A percentile compares a stretch with the other conserved stretches of the same genome.
Conservation (phyloP, 192 early-diverging fungal genomes). For the Mortierella claussenii region DNA sequence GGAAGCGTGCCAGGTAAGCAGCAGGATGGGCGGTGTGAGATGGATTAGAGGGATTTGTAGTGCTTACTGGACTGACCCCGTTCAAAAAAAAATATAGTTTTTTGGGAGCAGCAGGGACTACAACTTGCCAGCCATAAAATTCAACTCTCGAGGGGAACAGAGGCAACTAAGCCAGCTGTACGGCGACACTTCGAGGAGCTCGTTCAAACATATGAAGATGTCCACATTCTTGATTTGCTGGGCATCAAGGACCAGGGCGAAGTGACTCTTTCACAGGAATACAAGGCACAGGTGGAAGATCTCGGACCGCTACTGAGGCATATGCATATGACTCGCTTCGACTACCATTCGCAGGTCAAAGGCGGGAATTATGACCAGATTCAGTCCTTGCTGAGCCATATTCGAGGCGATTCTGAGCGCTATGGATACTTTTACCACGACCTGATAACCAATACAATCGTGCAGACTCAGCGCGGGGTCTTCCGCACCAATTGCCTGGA, state of each 20-base stretch:
- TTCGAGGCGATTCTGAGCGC: slow-evolving; percentile 62
- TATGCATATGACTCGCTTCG: slow-evolving; percentile 79
- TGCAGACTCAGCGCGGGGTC: slow-evolving; percentile 82
- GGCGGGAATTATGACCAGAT: slow-evolving; percentile 84
- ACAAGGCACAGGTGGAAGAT: slow-evolving; percentile 60
- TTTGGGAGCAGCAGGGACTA: slow-evolving; percentile 96
- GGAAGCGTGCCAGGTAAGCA: slow-evolving; percentile 80
- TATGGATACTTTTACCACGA: slow-evolving; percentile 81
- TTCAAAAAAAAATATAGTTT: slow-evolving; percentile 61
- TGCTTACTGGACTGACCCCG: background rate
- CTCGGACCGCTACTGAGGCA: slow-evolving; percentile 49
- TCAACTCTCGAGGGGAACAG: slow-evolving; percentile 81
- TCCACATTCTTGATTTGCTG: slow-evolving; percentile 86
- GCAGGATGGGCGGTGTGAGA: too few relatives aligned
- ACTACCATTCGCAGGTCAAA: slow-evolving; percentile 84
- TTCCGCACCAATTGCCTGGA: slow-evolving; percentile 96
- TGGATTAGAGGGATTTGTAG: too few relatives aligned
- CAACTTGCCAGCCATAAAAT: slow-evolving; percentile 88
- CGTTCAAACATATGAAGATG: slow-evolving; percentile 73
- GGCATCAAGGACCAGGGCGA: slow-evolving; percentile 79
- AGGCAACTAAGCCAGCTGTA: slow-evolving; percentile 87
- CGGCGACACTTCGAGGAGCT: slow-evolving; percentile 81
- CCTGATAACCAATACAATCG: slow-evolving; percentile 60
- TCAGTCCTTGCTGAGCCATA: slow-evolving; percentile 61
- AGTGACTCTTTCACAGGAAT: slow-evolving; percentile 74